Base-by-base conservation (phyloP, 306 rosid genomes). In the Astragalus glycyphyllos region DNA sequence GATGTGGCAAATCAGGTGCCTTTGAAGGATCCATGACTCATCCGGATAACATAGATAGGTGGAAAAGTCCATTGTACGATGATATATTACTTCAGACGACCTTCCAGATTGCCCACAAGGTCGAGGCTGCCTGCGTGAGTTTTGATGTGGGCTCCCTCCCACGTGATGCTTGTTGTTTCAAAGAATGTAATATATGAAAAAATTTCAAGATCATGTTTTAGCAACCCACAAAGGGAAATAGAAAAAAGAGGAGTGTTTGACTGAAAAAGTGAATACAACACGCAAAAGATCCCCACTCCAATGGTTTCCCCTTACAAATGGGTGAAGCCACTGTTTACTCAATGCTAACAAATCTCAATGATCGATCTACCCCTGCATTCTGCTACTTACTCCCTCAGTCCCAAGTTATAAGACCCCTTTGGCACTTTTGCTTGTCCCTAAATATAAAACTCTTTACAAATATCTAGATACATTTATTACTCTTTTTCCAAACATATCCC, bases 11-110 rank as follows among this genome's bases (percentile, higher is more conserved):
- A 75, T 65, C 59, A 16, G 26, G 23, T 55, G 58, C 41, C 73
- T 32, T 45, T 56, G 8, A 7, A 56, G 41, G 42, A 31, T 54
- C 72, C 47, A 12, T 15, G 13, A 53, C 63, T 49, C 45, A 62
- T n/a, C 32, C 37, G 51, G 44, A 72, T 60, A 37, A 20, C 56
- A 13, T 49, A 49, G 45, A 50, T 49, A 4, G 60, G 62, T 13
- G 51, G 49, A 68, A 11, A 38, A 50, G 11, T 40, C 44, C 37
- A 13, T n/a, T 20, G 34, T 51, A 31, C 15, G 14, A 29, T 14
- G 20, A 42, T 72, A 53, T 15, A 5, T 42, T 74, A 54, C 48
- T 70, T 54, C 48, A 64, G 56, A 63, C 23, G 41, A 73, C 23
- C 12, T 61, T 62, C 20, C 68, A 32, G 17, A 51, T 46, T 23